Evolutionary conservation across 768 basidiomycete species (phyloP).

Genomic region (Pleurotus tuoliensis): DNA sequence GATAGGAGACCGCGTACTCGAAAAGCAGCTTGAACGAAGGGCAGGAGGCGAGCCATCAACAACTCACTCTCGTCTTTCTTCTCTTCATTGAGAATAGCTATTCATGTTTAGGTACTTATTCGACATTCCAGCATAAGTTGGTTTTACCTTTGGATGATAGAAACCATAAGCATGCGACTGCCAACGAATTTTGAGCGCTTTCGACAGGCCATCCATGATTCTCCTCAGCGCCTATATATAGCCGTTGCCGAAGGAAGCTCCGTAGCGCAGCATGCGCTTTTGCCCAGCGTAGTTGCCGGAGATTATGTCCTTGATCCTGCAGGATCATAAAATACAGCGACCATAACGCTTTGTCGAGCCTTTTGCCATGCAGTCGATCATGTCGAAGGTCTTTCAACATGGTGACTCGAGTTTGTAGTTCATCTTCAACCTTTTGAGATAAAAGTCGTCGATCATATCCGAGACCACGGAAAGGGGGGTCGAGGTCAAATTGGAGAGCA

Average conservation of each 20-base stretch:
- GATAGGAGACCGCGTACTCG: constrained; percentile 30
- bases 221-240: constrained; percentile 31
- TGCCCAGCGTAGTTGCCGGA: constrained; percentile 41
- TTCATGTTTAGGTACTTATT: not conserved
- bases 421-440: constrained; percentile 33
- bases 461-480: constrained; percentile 37
- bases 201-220: constrained; percentile 49
- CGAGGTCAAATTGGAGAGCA: constrained; percentile 44
- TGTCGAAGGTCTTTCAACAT: constrained; percentile 42
- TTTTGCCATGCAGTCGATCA: constrained; percentile 29
- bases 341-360: constrained; percentile 43
- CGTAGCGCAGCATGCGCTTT: constrained; percentile 37
- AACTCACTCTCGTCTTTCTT: constrained; percentile 24
- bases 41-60: constrained; percentile 33
- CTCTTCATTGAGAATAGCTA: constrained; percentile 33
- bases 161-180: constrained; percentile 45
- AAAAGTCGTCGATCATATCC: constrained; percentile 14
- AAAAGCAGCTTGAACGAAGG: constrained; percentile 47
- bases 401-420: constrained; percentile 40
- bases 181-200: constrained; percentile 41
- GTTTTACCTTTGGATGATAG: constrained; percentile 32
- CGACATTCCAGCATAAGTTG: not conserved
- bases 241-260: constrained; percentile 31
- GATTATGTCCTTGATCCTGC: constrained; percentile 51
- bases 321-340: constrained; percentile 51